A percentile compares a stretch with the other conserved stretches of the same genome.
phyloP scores from a whole-genome alignment of 768 basidiomycete species.

The Galerina sulciceps region DNA sequence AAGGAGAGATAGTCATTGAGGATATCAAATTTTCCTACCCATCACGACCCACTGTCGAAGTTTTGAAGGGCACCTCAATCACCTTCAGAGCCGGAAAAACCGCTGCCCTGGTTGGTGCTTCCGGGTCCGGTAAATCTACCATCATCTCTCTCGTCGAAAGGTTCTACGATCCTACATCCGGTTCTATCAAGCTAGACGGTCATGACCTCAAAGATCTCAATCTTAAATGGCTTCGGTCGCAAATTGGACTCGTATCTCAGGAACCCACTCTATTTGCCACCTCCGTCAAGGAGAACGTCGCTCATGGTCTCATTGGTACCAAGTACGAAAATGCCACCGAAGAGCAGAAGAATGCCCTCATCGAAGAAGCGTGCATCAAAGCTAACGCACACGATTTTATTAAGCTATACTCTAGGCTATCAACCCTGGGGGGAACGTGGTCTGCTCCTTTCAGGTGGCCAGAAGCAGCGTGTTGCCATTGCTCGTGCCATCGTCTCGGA shows the following conservation, averaged over 20 bases:
- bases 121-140: slow-evolving; percentile 87
- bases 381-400: slow-evolving; percentile 84
- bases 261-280: slow-evolving; percentile 80
- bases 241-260: slow-evolving; percentile 81
- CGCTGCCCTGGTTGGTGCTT: slow-evolving; percentile 81
- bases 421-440: slow-evolving; percentile 88
- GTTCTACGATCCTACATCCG: slow-evolving; percentile 72
- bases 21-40: slow-evolving; percentile 21
- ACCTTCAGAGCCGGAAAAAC: slow-evolving; percentile 52
- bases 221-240: slow-evolving; percentile 68
- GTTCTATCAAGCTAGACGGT: slow-evolving; percentile 58
- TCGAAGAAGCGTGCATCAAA: slow-evolving; percentile 64
- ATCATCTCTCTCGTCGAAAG: slow-evolving; percentile 77
- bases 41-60: slow-evolving; percentile 16
- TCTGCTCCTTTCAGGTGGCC: slow-evolving; percentile 87
- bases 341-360: slow-evolving; percentile 36
- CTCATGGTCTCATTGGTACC: slow-evolving; percentile 50
- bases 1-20: slow-evolving; percentile 47
- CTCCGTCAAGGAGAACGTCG: slow-evolving; percentile 77
- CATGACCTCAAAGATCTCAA: slow-evolving; percentile 55
- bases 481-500: slow-evolving; percentile 85
- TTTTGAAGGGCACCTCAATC: slow-evolving; percentile 14
- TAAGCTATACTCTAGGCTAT: slow-evolving; percentile 70
- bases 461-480: slow-evolving; percentile 87
- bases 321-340: slow-evolving; percentile 41